Conservation (phyloP, 345 rosid genomes). For the Xanthoceras sorbifolium region DNA sequence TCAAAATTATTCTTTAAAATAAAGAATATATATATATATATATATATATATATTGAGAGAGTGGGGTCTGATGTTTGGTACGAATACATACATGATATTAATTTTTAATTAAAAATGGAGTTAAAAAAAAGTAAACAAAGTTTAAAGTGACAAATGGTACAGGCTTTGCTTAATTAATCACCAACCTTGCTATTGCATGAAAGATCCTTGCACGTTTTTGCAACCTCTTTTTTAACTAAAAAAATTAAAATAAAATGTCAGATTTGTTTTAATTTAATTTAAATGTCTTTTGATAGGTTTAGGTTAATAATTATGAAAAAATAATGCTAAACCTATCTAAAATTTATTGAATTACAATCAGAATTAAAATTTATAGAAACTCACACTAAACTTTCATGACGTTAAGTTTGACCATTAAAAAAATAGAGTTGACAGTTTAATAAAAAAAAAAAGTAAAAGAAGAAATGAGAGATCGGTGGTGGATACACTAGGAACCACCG, state of each 20-base stretch:
- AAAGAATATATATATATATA: too few relatives aligned
- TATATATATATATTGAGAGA: not conserved
- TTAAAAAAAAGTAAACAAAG: not conserved
- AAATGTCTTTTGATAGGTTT: not conserved
- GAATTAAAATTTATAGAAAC: too few relatives aligned
- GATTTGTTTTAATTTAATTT: not conserved
- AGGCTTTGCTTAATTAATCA: not conserved
- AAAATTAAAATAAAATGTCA: not conserved
- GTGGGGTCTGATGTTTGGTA: conserved; percentile 27
- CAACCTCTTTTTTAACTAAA: not conserved
- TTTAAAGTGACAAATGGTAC: not conserved
- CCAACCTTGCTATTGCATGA: not conserved
- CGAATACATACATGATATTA: not conserved
- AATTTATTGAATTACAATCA: too few relatives aligned
- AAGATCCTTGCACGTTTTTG: not conserved
- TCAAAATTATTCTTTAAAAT: conserved; percentile 27
- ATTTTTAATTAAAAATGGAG: too few relatives aligned
- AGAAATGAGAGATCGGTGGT: too few relatives aligned
- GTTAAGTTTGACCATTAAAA: too few relatives aligned
- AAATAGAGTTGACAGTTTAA: too few relatives aligned
- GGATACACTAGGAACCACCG: too few relatives aligned
- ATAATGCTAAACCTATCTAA: too few relatives aligned
- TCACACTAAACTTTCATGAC: too few relatives aligned
- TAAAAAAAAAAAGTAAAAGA: too few relatives aligned
- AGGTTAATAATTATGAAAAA: not conserved